These are phyloP conservation scores for Russula sp. DNA, from an alignment of 768 basidiomycete species.

Conservation along the genomic window DNA sequence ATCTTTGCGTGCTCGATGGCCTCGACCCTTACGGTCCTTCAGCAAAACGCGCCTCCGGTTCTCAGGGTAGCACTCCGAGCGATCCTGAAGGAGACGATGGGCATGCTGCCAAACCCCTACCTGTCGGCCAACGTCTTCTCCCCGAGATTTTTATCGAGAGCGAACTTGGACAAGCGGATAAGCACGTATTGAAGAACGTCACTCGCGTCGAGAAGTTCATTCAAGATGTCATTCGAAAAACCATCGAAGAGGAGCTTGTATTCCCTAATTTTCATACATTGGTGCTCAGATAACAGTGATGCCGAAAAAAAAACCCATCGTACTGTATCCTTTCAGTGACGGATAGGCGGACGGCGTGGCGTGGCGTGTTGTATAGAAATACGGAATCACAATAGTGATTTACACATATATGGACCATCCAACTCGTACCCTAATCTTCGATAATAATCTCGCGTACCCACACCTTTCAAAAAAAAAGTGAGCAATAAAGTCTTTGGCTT, in stretches of 20 bases:
- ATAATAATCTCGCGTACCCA: slow-evolving; percentile 97
- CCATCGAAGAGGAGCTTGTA: slow-evolving; percentile 91
- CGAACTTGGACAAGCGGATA: slow-evolving; percentile 94
- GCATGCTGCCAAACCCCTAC: slow-evolving; percentile 61
- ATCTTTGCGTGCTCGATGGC: slow-evolving; percentile 87
- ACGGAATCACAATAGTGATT: slow-evolving; percentile 46
- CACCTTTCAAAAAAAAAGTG: slow-evolving; percentile 51
- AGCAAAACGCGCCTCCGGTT: slow-evolving; percentile 36
- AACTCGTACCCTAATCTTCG: slow-evolving; percentile 89
- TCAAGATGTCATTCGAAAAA: slow-evolving; percentile 92
- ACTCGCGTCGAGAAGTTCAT: slow-evolving; percentile 94
- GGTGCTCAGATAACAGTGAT: slow-evolving; percentile 29
- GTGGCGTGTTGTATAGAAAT: slow-evolving; percentile 7
- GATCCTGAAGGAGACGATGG: slow-evolving; percentile 58
- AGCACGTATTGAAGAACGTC: slow-evolving; percentile 94
- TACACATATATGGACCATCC: slow-evolving; percentile 98
- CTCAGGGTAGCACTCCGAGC: slow-evolving; percentile 51
- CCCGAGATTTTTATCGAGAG: slow-evolving; percentile 91
- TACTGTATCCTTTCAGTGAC: neutral
- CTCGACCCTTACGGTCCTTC: slow-evolving; percentile 81
- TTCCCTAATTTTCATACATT: slow-evolving; percentile 93
- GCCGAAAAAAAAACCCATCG: neutral
- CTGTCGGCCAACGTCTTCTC: slow-evolving; percentile 78
- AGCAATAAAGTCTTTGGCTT: neutral
- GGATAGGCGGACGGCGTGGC: neutral